phyloP scores from a whole-genome alignment of 805 yeast species.

The Wickerhamiella kurtzmanii region DNA sequence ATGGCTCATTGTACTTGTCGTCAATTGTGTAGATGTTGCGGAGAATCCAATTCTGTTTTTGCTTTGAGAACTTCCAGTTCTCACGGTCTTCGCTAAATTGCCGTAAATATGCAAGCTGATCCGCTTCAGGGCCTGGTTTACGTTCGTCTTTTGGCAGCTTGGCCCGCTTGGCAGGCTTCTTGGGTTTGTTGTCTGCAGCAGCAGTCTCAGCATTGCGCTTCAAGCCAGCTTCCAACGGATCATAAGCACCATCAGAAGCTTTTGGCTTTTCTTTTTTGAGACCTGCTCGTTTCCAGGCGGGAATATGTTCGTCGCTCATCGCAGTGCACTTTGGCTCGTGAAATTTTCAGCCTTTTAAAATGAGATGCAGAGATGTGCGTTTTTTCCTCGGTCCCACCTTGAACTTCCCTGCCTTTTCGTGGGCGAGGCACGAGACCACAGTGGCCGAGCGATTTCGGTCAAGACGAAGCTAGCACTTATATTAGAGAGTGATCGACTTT shows the following conservation, averaged over 20 bases:
- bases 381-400: background rate
- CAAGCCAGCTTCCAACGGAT: conserved; percentile 20
- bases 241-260: conserved; percentile 26
- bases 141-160: conserved; percentile 59
- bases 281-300: conserved; percentile 78
- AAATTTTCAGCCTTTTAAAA: too few species aligned
- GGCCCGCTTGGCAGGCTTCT: conserved; percentile 55
- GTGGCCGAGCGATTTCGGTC: too few species aligned
- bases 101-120: conserved; percentile 53
- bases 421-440: too few species aligned
- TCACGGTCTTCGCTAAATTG: conserved; percentile 42
- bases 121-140: conserved; percentile 54
- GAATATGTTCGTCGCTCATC: conserved; percentile 21
- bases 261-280: conserved; percentile 33
- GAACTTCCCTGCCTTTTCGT: too few species aligned
- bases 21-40: conserved; percentile 40
- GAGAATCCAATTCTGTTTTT: conserved; percentile 75
- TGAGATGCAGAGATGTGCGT: background rate
- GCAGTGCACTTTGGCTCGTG: background rate
- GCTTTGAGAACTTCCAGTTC: conserved; percentile 75
- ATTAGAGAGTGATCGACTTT: too few species aligned
- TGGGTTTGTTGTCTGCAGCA: conserved; percentile 15
- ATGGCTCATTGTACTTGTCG: conserved; percentile 40
- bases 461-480: too few species aligned
- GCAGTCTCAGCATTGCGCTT: conserved; percentile 18